phyloP scores from a whole-genome alignment of 2,329 filamentous ascomycete genomes.

The Colletotrichum tamarilloi region DNA sequence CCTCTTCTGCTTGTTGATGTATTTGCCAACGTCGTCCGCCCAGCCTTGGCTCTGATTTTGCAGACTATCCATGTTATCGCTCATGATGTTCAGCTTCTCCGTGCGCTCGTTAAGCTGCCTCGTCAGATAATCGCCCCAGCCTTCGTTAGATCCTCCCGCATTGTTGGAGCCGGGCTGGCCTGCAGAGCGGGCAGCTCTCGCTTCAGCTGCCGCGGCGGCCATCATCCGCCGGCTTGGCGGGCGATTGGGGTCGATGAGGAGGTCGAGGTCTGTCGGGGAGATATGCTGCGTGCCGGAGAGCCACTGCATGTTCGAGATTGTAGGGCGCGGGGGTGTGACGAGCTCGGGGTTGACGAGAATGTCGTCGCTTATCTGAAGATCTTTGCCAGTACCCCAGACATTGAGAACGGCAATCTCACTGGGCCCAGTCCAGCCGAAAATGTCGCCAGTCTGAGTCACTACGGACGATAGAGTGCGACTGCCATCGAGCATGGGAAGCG shows the following conservation, averaged over 20 bases:
- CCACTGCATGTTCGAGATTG: conserved; percentile 96
- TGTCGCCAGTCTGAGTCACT: conserved; percentile 81
- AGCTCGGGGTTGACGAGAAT: conserved; percentile 82
- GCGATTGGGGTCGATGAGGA: conserved; percentile 88
- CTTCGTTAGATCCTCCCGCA: conserved; percentile 60
- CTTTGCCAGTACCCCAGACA: conserved; percentile 81
- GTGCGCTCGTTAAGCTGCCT: conserved; percentile 91
- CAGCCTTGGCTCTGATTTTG: conserved; percentile 85
- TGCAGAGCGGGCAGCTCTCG: conserved; percentile 64
- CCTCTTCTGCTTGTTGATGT: conserved; percentile 86
- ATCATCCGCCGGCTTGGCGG: conserved; percentile 91
- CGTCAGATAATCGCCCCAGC: conserved; percentile 83
- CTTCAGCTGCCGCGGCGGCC: conserved; percentile 80
- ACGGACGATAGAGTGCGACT: conserved; percentile 75
- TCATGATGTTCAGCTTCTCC: conserved; percentile 84
- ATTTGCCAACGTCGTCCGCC: conserved; percentile 90
- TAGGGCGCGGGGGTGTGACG: conserved; percentile 81
- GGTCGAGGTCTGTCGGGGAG: conserved; percentile 86
- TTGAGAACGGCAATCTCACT: conserved; percentile 87
- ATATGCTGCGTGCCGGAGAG: conserved; percentile 94
- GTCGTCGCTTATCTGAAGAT: conserved; percentile 73
- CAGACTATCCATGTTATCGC: conserved; percentile 85
- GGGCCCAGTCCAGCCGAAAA: conserved; percentile 90
- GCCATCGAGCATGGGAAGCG: conserved; percentile 78
- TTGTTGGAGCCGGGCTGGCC: conserved; percentile 42